phyloP scores from a whole-genome alignment of 169 alveolate species.

The Sarcocystis neurona region DNA sequence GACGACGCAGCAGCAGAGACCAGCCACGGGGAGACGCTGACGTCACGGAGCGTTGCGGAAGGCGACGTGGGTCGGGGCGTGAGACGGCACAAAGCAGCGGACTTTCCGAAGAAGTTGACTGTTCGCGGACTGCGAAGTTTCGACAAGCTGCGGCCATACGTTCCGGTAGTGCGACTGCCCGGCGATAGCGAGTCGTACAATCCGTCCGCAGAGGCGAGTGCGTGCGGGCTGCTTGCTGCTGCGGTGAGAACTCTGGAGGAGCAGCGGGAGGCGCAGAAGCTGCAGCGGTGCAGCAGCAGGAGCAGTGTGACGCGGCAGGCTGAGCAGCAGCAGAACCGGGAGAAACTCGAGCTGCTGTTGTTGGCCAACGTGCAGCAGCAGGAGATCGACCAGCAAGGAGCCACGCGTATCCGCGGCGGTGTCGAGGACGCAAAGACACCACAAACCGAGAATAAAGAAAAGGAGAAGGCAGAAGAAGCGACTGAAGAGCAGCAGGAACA shows the following conservation, averaged over 20 bases:
- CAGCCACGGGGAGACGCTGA: no score
- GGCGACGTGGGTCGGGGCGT: no score
- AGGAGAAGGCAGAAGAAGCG: no score
- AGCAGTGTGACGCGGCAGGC: no score
- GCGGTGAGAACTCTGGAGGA: not conserved
- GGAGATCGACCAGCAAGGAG: not conserved
- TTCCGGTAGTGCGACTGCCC: not conserved
- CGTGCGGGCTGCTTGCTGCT: not conserved
- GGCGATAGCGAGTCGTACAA: constrained; percentile 9
- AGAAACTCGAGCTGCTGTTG: not conserved
- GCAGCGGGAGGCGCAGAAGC: not conserved
- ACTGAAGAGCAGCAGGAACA: no score
- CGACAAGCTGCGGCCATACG: not conserved
- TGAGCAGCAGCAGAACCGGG: not conserved
- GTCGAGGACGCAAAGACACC: constrained; percentile 4
- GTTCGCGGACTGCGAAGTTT: constrained; percentile 1
- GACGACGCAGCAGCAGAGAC: no score
- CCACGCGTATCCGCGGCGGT: not conserved
- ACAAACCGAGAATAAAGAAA: no score
- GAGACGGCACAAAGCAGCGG: no score
- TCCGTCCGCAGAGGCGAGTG: constrained; percentile 15
- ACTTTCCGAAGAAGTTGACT: no score
- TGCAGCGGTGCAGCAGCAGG: no score
- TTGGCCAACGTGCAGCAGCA: not conserved
- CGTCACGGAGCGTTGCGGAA: no score